A percentile compares a stretch with the other conserved stretches of the same genome.
phyloP scores from a whole-genome alignment of 495 filamentous ascomycete genomes.

The Hypoxylon intermedium region DNA sequence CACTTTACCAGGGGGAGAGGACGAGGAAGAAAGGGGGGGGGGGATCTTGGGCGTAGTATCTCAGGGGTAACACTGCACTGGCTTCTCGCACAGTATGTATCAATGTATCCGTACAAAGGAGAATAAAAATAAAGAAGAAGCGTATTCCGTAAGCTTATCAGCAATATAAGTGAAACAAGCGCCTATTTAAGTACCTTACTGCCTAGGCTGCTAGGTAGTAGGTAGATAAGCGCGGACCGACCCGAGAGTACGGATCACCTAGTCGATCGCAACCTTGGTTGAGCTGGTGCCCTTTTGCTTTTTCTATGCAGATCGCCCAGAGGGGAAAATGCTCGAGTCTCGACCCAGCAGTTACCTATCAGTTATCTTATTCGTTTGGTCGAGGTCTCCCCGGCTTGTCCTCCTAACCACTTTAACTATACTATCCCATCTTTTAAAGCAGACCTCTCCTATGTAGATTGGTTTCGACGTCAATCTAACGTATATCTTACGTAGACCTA shows the following conservation, averaged over 20 bases:
- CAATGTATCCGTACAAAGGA: not conserved
- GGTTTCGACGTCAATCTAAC: too few species aligned
- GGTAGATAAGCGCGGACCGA: slow-evolving; percentile 19
- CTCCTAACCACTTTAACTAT: too few species aligned
- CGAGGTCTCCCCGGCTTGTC: not conserved
- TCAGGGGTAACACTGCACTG: too few species aligned
- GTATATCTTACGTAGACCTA: too few species aligned
- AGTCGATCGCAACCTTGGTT: slow-evolving; percentile 15
- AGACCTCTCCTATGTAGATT: too few species aligned
- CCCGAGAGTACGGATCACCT: slow-evolving; percentile 22
- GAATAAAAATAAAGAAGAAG: not conserved
- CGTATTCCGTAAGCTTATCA: not conserved
- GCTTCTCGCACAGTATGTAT: not conserved
- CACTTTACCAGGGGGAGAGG: too few species aligned
- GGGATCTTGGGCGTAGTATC: not conserved
- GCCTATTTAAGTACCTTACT: too few species aligned
- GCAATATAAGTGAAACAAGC: slow-evolving; percentile 15
- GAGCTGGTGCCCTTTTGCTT: slow-evolving; percentile 5
- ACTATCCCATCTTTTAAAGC: too few species aligned
- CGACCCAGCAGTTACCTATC: too few species aligned
- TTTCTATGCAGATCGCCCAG: slow-evolving; percentile 14
- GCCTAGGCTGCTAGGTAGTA: not conserved
- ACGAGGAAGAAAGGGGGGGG: not conserved
- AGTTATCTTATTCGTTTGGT: too few species aligned
- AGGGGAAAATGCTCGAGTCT: slow-evolving; percentile 5